phyloP scores from a whole-genome alignment of 768 basidiomycete genomes.

The Termitomyces sp. region DNA sequence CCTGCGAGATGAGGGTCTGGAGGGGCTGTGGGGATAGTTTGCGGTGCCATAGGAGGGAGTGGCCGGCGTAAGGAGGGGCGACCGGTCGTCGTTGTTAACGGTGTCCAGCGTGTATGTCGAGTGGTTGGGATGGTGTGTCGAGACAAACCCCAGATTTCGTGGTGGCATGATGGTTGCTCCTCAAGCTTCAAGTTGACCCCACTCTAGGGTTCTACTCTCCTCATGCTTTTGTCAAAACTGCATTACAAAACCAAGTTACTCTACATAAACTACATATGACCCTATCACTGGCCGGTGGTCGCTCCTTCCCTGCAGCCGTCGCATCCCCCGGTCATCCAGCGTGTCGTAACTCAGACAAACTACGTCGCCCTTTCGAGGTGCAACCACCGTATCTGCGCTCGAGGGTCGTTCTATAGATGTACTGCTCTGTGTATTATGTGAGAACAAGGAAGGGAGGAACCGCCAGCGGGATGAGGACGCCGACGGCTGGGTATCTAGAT shows the following conservation, averaged over 20 bases:
- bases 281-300: conserved; percentile 88
- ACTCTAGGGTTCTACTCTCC: conserved; percentile 15
- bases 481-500: conserved; percentile 2
- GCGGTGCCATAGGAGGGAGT: conserved; percentile 52
- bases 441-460: conserved; percentile 45
- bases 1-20: conserved; percentile 39
- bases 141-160: conserved; percentile 15
- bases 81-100: conserved; percentile 32
- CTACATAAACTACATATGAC: conserved; percentile 58
- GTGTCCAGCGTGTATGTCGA: conserved; percentile 64
- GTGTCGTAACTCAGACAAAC: conserved; percentile 68
- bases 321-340: conserved; percentile 72
- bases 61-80: conserved; percentile 39
- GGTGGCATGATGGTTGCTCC: conserved; percentile 17
- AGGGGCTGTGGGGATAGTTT: conserved; percentile 30
- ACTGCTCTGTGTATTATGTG: conserved; percentile 24
- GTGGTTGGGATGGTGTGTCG: conserved; percentile 17
- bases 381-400: conserved; percentile 9
- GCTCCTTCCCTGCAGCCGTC: conserved; percentile 68
- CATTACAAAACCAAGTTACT: neutral
- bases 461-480: conserved; percentile 34
- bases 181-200: conserved; percentile 10
- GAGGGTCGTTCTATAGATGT: conserved; percentile 10
- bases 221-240: neutral
- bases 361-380: conserved; percentile 59